phyloP scores from a whole-genome alignment of 768 basidiomycete genomes.

The Kwoniella heveanensis region DNA sequence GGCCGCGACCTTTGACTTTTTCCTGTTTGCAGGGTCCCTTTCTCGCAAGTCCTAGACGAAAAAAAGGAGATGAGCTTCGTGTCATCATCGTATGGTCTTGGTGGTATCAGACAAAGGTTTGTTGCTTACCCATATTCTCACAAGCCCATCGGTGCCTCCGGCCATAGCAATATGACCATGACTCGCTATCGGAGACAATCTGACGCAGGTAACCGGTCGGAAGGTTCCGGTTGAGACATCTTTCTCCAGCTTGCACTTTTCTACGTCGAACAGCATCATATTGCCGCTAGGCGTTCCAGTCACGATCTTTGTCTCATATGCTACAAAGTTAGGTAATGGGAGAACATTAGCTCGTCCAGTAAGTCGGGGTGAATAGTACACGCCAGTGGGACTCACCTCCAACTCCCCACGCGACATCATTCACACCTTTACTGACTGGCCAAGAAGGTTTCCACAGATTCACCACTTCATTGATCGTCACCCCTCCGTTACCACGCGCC shows the following conservation, averaged over 20 bases:
- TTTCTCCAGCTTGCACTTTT: slow-evolving; percentile 44
- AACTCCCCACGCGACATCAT: slow-evolving; percentile 52
- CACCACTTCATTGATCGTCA: slow-evolving; percentile 42
- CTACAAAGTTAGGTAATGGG: slow-evolving; percentile 14
- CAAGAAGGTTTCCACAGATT: slow-evolving; percentile 52
- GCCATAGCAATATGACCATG: slow-evolving; percentile 49
- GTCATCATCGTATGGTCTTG: no score
- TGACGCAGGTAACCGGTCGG: slow-evolving; percentile 45
- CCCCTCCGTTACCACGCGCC: slow-evolving; percentile 44
- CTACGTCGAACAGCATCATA: slow-evolving; percentile 50
- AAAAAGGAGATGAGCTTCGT: neutral
- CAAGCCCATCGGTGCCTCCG: slow-evolving; percentile 50
- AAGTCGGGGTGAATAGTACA: neutral
- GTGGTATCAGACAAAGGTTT: no score
- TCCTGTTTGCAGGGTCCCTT: slow-evolving; percentile 34
- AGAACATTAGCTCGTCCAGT: no score
- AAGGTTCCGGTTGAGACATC: slow-evolving; percentile 45
- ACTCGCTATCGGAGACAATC: slow-evolving; percentile 35
- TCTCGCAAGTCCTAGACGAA: slow-evolving; percentile 45
- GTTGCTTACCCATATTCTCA: slow-evolving; percentile 48
- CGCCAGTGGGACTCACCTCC: slow-evolving; percentile 38
- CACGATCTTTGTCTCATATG: slow-evolving; percentile 46
- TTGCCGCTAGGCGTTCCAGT: slow-evolving; percentile 52
- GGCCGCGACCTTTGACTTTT: slow-evolving; percentile 43
- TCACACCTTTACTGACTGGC: slow-evolving; percentile 47